Base-by-base conservation (phyloP, 768 basidiomycete species). In the Mycena leptocephala region DNA sequence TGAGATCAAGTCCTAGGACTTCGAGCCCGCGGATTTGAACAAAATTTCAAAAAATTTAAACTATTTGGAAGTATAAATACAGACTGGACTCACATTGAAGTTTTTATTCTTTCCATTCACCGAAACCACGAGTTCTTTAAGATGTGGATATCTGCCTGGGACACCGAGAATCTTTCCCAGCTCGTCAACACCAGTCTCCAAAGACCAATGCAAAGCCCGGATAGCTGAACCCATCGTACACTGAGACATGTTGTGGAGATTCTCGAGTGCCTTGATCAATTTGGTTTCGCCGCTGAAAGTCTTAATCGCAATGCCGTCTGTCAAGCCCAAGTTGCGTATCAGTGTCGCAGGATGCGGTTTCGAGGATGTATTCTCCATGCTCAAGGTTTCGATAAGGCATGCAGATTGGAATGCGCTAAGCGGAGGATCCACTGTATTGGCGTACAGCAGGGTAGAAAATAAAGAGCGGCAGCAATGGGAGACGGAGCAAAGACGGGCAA, bases 401-500 rank as follows among this genome's bases (percentile, higher is more conserved):
- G 30, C 37, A 13, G 72, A 71, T 67, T 77, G 68, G 14, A 13
- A 0, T 22, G 35, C 43, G 26, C 26, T 65, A 10, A 74, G 32
- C 0, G 59, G 67, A 20, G 74, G 48, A 16, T 74, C n/a, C 20
- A 71, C 10, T 46, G 58, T 48, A 28, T 64, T 56, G 35, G 37
- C 6, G 46, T 77, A 77, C 1, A 77, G 69, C 5, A 51, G 30
- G 5, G 53, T 11, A 3, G 61, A 46, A 24, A 77, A 62, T 1
- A 33, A 3, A 2, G 56, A 20, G 56, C 24, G 48, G 22, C 71
- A 73, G 48, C 41, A 48, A 14, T 24, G 76, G 16, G 72, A 74
- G 10, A 77, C 72, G 46, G 33, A 24, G 41, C 72, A 77, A n/a
- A 77, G 63, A n/a, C 26, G 30, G 10, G 64, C 55, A 16, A 77